Evolutionary conservation across 441 rosid species (phyloP), one percentile per base, ranked within the genome.

Genomic region (Populus hybrid): DNA sequence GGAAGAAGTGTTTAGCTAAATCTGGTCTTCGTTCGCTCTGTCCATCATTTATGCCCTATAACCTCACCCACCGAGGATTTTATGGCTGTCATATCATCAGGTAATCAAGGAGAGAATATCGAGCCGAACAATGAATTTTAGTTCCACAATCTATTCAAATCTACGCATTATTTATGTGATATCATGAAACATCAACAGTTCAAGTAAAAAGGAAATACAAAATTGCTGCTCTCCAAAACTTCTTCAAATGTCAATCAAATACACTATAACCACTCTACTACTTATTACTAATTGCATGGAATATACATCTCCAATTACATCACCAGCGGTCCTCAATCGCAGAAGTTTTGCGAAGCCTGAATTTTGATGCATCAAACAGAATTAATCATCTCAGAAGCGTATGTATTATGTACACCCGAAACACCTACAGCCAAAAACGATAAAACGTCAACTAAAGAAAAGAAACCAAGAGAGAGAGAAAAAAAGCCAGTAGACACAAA

Each of bases 331-430:
- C 57, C 57, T 46, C 57, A 14, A 1, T 38, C 4, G 10, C 4
- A 10, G 26, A 21, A 42, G n/a, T 75, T 75, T 75, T 75, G 77
- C 20, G 5, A 64, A 10, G 68, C 69, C 67, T 59, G 23, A 14
- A 2, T 65, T 42, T 63, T 14, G 32, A 77, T 34, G 72, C 53
- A 21, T 46, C 11, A 23, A 30, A 23, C 67, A 1, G 40, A 69
- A 59, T 65, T 74, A 59, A 21, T 61, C n/a, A 70, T 24, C 63
- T 35, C 28, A 10, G 34, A 34, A 14, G 57, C 57, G 5, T 35
- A 50, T 16, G 69, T 69, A 36, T 76, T 36, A 59, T 70, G 69
- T n/a, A 63, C 70, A 77, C 64, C 42, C 26, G 26, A 30, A 61
- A 30, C 10, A 38, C 75, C 80, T 77, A 70, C 21, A 77, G 63